Percentiles rank a stretch among this genome's conserved stretches.
Evolutionary conservation across 2,329 filamentous ascomycete genomes (phyloP).

Genomic region (Leptographium galeiforme): DNA sequence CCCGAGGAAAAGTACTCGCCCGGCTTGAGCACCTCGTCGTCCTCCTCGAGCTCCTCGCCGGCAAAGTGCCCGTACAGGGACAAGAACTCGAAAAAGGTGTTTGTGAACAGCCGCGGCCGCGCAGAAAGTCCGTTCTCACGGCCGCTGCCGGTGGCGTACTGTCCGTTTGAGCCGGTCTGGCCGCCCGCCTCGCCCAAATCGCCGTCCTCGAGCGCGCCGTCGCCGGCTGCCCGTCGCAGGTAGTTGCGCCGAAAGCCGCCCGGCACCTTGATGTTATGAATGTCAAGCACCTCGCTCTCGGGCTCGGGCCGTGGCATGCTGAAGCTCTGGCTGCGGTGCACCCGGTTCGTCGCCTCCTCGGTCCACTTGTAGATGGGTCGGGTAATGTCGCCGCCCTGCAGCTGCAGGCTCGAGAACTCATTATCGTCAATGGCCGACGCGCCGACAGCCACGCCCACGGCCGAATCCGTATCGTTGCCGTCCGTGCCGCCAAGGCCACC

Average conservation of each 20-base stretch:
- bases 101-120: constrained; percentile 62
- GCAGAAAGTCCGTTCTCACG: constrained; percentile 19
- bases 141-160: neutral
- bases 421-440: constrained; percentile 38
- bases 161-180: neutral
- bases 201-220: constrained; percentile 34
- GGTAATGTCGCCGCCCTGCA: constrained; percentile 92
- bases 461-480: constrained; percentile 2
- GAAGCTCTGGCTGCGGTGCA: constrained; percentile 80
- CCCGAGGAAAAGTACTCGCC: constrained; percentile 88
- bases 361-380: constrained; percentile 94
- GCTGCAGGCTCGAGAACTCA: constrained; percentile 82
- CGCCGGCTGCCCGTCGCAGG: constrained; percentile 56
- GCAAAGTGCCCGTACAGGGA: constrained; percentile 95
- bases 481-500: neutral
- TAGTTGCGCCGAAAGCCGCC: constrained; percentile 90
- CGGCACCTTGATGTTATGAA: constrained; percentile 81
- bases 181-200: constrained; percentile 13
- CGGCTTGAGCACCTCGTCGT: constrained; percentile 75
- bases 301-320: constrained; percentile 63
- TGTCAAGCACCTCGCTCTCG: constrained; percentile 69
- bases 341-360: constrained; percentile 63
- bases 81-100: constrained; percentile 89
- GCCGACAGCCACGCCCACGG: constrained; percentile 13
- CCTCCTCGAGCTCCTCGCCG: constrained; percentile 90